phyloP scores from a whole-genome alignment of 257 asterid species.

The Solanum chilense region DNA sequence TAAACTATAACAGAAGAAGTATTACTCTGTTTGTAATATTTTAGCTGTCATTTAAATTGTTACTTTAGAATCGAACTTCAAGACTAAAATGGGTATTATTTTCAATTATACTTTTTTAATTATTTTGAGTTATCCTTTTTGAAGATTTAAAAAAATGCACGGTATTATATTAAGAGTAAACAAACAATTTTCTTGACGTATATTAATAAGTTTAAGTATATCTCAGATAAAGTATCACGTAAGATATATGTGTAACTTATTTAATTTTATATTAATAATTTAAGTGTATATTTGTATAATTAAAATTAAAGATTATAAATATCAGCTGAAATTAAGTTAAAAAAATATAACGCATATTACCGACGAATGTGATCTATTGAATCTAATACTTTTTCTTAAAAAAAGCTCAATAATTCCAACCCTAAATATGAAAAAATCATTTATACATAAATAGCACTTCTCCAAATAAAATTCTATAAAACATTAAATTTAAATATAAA shows the following conservation, averaged over 20 bases:
- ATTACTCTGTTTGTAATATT: not conserved
- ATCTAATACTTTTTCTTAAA: not conserved
- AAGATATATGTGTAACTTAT: fast-evolving
- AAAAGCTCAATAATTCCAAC: not conserved
- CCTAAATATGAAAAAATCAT: too few relatives aligned
- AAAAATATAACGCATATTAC: not conserved
- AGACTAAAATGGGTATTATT: not conserved
- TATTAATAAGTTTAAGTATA: not conserved
- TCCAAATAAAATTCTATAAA: too few relatives aligned
- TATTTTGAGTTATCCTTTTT: not conserved
- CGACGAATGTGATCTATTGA: fast-evolving
- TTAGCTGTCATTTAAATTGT: not conserved
- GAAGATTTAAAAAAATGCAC: not conserved
- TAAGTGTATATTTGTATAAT: not conserved
- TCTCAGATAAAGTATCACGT: not conserved
- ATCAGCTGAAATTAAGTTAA: not conserved
- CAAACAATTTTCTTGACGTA: not conserved
- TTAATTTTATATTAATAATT: not conserved
- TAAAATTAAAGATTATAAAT: not conserved
- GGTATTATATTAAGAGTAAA: not conserved
- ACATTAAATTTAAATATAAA: too few relatives aligned
- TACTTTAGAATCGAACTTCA: not conserved
- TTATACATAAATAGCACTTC: too few relatives aligned
- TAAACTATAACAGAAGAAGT: not conserved
- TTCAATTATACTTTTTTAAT: not conserved